Base-by-base conservation (phyloP, 768 basidiomycete genomes). In the Saitozyma podzolica region DNA sequence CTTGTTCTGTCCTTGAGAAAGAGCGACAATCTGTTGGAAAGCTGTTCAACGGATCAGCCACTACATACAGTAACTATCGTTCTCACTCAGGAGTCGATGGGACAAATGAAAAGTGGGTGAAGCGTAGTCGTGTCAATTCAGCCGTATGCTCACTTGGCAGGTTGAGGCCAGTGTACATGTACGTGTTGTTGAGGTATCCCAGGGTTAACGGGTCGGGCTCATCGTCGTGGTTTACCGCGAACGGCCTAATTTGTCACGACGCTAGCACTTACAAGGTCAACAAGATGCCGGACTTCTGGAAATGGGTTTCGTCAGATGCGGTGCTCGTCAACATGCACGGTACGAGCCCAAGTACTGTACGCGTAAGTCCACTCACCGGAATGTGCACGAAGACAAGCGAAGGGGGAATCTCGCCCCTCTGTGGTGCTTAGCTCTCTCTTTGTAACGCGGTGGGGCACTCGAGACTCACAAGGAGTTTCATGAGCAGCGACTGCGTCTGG, bases 381-480 rank as follows among this genome's bases (percentile, higher is more conserved):
- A 89, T 89, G 70, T 90, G 88, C 41, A 89, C 87, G 69, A 89
- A 90, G 0, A 85, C 88, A 7, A 90, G 69, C 3, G 65, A 62
- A 48, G 65, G 61, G 20, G 65, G 65, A 13, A 66, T 43, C 7
- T 8, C 8, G 86, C 85, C 48, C 84, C 85, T 49, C 87, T 78
- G 1, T 70, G 13, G 16, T 10, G 16, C n/a, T 57, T 19, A 20
- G 40, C 16, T 11, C 9, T 14, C 37, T 17, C 45, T 77, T 5
- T 29, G 29, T 13, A 13, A 47, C 16, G 83, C 82, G 0, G 83
- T 75, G 14, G 87, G 87, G 88, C 88, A 88, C 1, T 80, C 82
- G 3, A 61, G 59, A 0, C 84, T 85, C 68, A 88, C 87, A 6
- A 68, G 72, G 61, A 81, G 68, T 20, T 89, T 85, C 88, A 88